A percentile compares a stretch with the other conserved stretches of the same genome.
Conservation (phyloP, 345 rosid species). For the Populus tremula region DNA sequence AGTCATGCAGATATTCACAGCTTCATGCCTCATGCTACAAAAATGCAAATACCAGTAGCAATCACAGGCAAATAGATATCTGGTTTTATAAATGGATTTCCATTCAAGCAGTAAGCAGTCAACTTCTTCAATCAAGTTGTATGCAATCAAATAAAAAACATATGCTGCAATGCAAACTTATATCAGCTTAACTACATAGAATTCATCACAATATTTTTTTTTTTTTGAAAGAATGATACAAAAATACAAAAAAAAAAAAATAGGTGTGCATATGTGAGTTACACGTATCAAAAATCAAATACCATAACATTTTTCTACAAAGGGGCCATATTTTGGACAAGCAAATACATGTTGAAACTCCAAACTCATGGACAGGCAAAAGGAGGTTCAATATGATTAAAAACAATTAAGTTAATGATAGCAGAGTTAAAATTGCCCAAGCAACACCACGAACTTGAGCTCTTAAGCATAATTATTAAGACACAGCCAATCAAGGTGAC, state of each 20-base stretch:
- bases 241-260: background rate
- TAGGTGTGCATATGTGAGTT: background rate
- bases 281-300: background rate
- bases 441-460: background rate
- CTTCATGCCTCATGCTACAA: background rate
- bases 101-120: background rate
- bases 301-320: background rate
- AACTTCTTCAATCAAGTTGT: background rate
- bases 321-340: background rate
- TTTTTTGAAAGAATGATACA: background rate
- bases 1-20: background rate
- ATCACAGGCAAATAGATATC: background rate
- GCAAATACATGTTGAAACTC: background rate
- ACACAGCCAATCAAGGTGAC: background rate
- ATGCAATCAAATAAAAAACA: background rate
- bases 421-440: background rate
- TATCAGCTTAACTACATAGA: background rate
- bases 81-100: too few species aligned
- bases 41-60: background rate
- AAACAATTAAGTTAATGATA: background rate
- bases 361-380: background rate
- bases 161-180: background rate
- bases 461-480: background rate
- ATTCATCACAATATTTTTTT: background rate
- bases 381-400: background rate